Percentiles rank a stretch among this genome's conserved stretches.
Evolutionary conservation across 371 early-diverging fungal species (phyloP).

Genomic region (Globomyces sp.): DNA sequence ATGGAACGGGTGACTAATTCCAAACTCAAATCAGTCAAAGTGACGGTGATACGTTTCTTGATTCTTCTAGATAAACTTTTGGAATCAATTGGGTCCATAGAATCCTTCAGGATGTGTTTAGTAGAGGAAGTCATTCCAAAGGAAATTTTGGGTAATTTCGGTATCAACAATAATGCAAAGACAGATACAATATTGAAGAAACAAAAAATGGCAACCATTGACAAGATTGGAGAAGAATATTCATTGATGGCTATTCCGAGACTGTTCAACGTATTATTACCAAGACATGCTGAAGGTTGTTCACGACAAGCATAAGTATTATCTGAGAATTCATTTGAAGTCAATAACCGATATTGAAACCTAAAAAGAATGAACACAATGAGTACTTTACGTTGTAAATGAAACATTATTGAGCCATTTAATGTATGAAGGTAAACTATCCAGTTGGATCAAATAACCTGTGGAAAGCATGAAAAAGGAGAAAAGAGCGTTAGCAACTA

Average conservation of each 20-base stretch:
- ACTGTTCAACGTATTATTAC: neutral
- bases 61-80: no score
- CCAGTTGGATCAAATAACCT: conserved; percentile 21
- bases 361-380: conserved; percentile 18
- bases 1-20: no score
- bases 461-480: conserved; percentile 17
- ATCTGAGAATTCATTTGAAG: conserved; percentile 41
- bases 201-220: conserved; percentile 19
- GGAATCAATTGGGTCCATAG: no score
- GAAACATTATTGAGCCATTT: conserved; percentile 29
- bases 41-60: no score
- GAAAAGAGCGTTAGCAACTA: conserved; percentile 32
- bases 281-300: conserved; percentile 5
- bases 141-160: conserved; percentile 21
- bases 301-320: conserved; percentile 34
- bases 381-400: neutral
- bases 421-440: conserved; percentile 38
- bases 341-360: conserved; percentile 31
- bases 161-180: conserved; percentile 4
- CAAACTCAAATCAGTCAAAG: no score
- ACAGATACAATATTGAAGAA: conserved; percentile 38
- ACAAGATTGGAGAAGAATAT: neutral
- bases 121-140: no score
- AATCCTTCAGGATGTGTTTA: no score
- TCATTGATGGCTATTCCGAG: conserved; percentile 1